A percentile compares a stretch with the other conserved stretches of the same genome.
Conservation (phyloP, 352 stramenopile genomes). For the Globisporangium barbulae region DNA sequence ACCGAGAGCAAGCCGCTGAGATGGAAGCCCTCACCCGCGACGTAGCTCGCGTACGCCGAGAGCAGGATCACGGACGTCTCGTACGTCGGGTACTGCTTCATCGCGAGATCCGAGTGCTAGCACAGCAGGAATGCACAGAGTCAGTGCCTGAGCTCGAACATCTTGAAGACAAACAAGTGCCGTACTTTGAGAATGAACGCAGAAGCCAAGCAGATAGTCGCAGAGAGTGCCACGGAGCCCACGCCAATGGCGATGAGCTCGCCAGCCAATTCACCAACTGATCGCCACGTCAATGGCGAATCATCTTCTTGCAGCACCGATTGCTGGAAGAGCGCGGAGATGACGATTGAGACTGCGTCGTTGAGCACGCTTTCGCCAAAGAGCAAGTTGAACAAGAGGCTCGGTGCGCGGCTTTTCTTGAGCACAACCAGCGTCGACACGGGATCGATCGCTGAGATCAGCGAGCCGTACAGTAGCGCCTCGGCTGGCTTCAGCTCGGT, state of each 20-base stretch:
- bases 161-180: background rate
- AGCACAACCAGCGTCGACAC: conserved; percentile 78
- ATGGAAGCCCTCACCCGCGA: conserved; percentile 57
- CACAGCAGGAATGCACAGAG: conserved; percentile 14
- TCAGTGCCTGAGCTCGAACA: background rate
- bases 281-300: conserved; percentile 18
- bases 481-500: conserved; percentile 57
- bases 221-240: conserved; percentile 42
- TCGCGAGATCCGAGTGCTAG: conserved; percentile 30
- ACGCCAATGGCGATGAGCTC: conserved; percentile 37
- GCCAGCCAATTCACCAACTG: conserved; percentile 29
- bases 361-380: conserved; percentile 90
- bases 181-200: conserved; percentile 25
- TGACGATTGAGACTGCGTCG: conserved; percentile 52
- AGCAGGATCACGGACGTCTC: conserved; percentile 68
- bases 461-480: conserved; percentile 65
- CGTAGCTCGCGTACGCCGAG: conserved; percentile 69
- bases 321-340: conserved; percentile 54
- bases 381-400: conserved; percentile 81
- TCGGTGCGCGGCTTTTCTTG: conserved; percentile 39
- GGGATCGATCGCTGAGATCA: conserved; percentile 84
- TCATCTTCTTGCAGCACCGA: conserved; percentile 33
- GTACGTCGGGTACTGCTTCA: conserved; percentile 50
- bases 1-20: conserved; percentile 89
- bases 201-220: conserved; percentile 39